Evolutionary conservation across 1,284 basidiomycete species (phyloP), one percentile per base, ranked within the genome.

Genomic region (Fomitopsis schrenkii): DNA sequence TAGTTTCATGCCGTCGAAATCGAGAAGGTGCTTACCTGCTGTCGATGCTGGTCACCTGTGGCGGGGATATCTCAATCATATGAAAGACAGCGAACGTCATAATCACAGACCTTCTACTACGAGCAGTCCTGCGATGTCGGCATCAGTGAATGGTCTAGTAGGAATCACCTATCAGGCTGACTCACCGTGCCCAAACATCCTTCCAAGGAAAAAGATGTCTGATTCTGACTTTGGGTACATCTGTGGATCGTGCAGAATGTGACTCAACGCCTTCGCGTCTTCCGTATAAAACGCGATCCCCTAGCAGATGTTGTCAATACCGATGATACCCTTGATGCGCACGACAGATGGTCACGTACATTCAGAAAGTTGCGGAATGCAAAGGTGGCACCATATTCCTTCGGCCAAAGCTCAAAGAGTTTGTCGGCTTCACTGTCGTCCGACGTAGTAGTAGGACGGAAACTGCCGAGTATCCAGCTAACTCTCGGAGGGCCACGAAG

Each of bases 401-500:
- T 66, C 0, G 78, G 69, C 88, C 88, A 91, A 33, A 82, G 77
- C 22, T 80, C 64, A 0, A 74, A 73, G 3, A 83, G 79, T 12
- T 67, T 70, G 19, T 71, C 73, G 1, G 75, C 68, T 54, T 70
- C 70, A 3, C 85, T 76, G 3, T 36, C 33, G 15, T 38, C 15
- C 19, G 15, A n/a, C 15, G 15, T 19, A 7, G 26, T 22, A 22
- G 22, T 22, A 22, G 22, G 8, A 33, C 52, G 73, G 57, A 84
- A 42, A 66, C 84, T 83, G 0, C 88, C 88, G 63, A 74, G 85
- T 19, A 90, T 64, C 63, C 76, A 78, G 66, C 80, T 83, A 1
- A 73, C 64, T 61, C 68, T 80, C 44, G 77, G 75, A 0, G 85
- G 86, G 0, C 85, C 84, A 10, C 77, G 83, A 26, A 87, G 68